Evolutionary conservation across 257 asterid species (phyloP).

Genomic region (Craterostigma plantagineum): DNA sequence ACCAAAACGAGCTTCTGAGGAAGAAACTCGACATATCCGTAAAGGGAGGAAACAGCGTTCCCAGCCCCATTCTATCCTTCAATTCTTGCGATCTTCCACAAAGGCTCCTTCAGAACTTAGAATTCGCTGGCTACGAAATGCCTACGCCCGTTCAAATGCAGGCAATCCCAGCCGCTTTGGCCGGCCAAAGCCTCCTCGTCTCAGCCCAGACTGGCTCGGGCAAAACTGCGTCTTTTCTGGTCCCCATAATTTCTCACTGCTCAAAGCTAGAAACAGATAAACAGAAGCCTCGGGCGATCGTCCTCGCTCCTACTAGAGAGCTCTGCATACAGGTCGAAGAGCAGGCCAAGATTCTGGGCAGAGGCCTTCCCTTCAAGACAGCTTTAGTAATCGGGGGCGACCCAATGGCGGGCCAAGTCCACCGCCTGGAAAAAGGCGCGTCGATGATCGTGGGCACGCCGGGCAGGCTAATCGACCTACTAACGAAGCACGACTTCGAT

Average conservation of each 20-base stretch:
- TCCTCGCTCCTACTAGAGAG: slow-evolving; percentile 87
- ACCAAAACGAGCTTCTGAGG: slow-evolving; percentile 34
- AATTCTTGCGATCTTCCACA: slow-evolving; percentile 53
- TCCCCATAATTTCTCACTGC: slow-evolving; percentile 52
- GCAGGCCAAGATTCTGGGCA: slow-evolving; percentile 79
- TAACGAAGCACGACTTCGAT: slow-evolving; percentile 55
- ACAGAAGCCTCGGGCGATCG: slow-evolving; percentile 53
- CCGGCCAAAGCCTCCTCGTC: slow-evolving; percentile 59
- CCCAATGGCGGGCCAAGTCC: slow-evolving; percentile 73
- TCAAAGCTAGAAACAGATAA: slow-evolving; percentile 21
- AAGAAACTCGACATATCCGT: slow-evolving; percentile 47
- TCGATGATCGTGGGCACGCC: slow-evolving; percentile 91
- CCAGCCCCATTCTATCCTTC: slow-evolving; percentile 57
- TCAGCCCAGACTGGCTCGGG: slow-evolving; percentile 96
- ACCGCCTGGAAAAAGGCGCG: slow-evolving; percentile 64
- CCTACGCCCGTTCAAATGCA: slow-evolving; percentile 99
- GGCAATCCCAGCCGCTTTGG: slow-evolving; percentile 68
- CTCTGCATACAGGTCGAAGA: slow-evolving; percentile 86
- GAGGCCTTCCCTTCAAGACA: slow-evolving; percentile 83
- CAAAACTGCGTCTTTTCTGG: slow-evolving; percentile 68
- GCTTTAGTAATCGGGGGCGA: slow-evolving; percentile 92
- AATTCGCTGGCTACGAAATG: slow-evolving; percentile 69
- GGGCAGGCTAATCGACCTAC: slow-evolving; percentile 78
- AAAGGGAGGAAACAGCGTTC: slow-evolving; percentile 25
- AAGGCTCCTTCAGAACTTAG: slow-evolving; percentile 63